phyloP scores from a whole-genome alignment of 805 yeast genomes.

The Saturnispora kantuleensis region DNA sequence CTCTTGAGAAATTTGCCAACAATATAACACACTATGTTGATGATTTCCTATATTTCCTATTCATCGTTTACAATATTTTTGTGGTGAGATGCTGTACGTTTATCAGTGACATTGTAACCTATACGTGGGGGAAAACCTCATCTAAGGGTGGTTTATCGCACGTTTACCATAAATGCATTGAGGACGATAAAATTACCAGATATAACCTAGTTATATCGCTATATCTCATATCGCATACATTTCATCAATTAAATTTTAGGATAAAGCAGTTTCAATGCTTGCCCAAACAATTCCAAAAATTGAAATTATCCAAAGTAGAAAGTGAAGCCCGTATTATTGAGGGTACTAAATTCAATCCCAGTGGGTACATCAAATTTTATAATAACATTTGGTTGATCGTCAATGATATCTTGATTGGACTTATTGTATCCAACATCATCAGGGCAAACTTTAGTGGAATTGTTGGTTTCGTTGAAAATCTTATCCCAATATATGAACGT shows the following conservation, averaged over 20 bases:
- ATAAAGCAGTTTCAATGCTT: conserved; percentile 66
- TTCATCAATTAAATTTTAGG: conserved; percentile 72
- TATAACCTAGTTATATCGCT: conserved; percentile 6
- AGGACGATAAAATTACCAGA: neutral
- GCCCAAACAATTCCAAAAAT: conserved; percentile 66
- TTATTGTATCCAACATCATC: conserved; percentile 42
- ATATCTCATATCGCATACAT: conserved; percentile 26
- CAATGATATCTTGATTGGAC: conserved; percentile 75
- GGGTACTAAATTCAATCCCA: conserved; percentile 30
- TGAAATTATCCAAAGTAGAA: conserved; percentile 29
- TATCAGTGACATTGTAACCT: conserved; percentile 10
- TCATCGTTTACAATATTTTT: conserved; percentile 4
- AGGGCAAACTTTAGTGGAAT: conserved; percentile 14
- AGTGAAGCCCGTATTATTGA: conserved; percentile 31
- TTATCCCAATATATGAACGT: conserved; percentile 28
- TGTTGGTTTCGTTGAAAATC: conserved; percentile 1
- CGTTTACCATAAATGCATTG: neutral
- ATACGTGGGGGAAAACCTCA: conserved; percentile 11
- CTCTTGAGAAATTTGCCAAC: neutral
- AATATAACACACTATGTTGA: neutral
- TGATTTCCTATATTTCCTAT: conserved; percentile 1
- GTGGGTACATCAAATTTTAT: conserved; percentile 68
- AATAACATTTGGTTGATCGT: conserved; percentile 81
- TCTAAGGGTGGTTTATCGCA: neutral
- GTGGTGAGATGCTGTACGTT: conserved; percentile 10